A percentile compares a stretch with the other conserved stretches of the same genome.
phyloP scores from a whole-genome alignment of 495 filamentous ascomycete species.

The Neurospora hispaniola region DNA sequence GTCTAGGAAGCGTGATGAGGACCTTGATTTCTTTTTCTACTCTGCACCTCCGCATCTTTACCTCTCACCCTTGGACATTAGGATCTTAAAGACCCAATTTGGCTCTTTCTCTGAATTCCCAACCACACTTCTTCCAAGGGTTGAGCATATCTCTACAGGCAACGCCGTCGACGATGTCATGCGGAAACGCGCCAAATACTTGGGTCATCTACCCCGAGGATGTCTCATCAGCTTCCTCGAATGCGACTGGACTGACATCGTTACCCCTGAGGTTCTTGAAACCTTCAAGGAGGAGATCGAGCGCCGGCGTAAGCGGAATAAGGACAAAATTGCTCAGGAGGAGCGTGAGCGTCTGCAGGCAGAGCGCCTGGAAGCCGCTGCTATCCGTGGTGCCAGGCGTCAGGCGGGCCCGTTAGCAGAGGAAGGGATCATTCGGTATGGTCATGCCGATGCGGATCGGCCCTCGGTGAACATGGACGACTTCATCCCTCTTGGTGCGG shows the following conservation, averaged over 20 bases:
- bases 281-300: conserved; percentile 69
- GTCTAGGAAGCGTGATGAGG: conserved; percentile 20
- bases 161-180: conserved; percentile 87
- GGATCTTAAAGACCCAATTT: conserved; percentile 85
- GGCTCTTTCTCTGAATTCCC: conserved; percentile 76
- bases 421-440: conserved; percentile 23
- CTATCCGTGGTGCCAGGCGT: conserved; percentile 31
- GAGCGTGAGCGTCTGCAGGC: conserved; percentile 84
- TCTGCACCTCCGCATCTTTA: conserved; percentile 85
- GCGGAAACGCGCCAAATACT: conserved; percentile 77
- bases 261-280: conserved; percentile 62
- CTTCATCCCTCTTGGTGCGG: conserved; percentile 54
- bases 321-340: conserved; percentile 79
- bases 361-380: conserved; percentile 63
- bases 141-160: conserved; percentile 85
- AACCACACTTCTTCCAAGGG: conserved; percentile 77
- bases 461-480: conserved; percentile 38
- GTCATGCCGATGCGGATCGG: conserved; percentile 11
- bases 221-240: conserved; percentile 92
- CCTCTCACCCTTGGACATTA: conserved; percentile 86
- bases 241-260: conserved; percentile 93
- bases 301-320: conserved; percentile 63
- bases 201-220: conserved; percentile 82
- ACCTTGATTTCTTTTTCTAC: conserved; percentile 67
- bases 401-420: conserved; percentile 26